Conservation (phyloP, 352 stramenopile genomes). For the Pythium brassicae region DNA sequence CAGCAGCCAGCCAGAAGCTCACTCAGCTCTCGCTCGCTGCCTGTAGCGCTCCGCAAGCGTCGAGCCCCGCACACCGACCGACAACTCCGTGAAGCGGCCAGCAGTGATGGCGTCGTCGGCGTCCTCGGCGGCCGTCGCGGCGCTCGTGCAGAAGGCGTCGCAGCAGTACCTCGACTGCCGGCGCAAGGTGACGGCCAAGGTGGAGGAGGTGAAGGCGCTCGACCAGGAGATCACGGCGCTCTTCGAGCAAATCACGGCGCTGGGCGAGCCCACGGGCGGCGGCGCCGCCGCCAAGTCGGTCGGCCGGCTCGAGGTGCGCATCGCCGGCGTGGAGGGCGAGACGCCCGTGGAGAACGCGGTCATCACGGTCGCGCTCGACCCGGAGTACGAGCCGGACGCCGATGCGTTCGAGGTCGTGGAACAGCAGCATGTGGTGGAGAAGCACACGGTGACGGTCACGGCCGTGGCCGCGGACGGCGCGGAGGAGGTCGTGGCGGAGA, state of each 20-base stretch:
- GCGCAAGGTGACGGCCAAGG: slow-evolving; percentile 71
- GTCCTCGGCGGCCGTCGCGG: slow-evolving; percentile 44
- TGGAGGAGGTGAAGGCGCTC: slow-evolving; percentile 71
- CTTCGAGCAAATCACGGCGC: slow-evolving; percentile 62
- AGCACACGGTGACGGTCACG: slow-evolving; percentile 49
- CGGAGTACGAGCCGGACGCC: slow-evolving; percentile 68
- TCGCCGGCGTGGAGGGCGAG: slow-evolving; percentile 55
- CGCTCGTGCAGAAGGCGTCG: slow-evolving; percentile 70
- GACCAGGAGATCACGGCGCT: slow-evolving; percentile 69
- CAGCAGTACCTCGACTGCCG: slow-evolving; percentile 82
- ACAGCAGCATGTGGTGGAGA: slow-evolving; percentile 51
- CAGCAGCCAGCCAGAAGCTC: too few relatives aligned
- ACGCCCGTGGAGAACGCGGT: slow-evolving; percentile 42
- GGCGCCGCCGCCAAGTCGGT: slow-evolving; percentile 53
- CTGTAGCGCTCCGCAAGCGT: too few relatives aligned
- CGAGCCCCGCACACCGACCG: too few relatives aligned
- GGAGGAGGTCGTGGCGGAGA: slow-evolving; percentile 17
- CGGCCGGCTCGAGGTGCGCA: slow-evolving; percentile 57
- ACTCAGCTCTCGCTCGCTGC: background rate
- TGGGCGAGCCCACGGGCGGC: slow-evolving; percentile 28
- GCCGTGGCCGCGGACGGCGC: slow-evolving; percentile 27
- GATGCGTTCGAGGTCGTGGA: slow-evolving; percentile 31
- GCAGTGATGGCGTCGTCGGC: slow-evolving; percentile 40
- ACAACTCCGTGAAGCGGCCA: too few relatives aligned
- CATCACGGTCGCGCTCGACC: slow-evolving; percentile 69